Evolutionary conservation across 106 monocot species (phyloP).

Genomic region (Allium cepa): DNA sequence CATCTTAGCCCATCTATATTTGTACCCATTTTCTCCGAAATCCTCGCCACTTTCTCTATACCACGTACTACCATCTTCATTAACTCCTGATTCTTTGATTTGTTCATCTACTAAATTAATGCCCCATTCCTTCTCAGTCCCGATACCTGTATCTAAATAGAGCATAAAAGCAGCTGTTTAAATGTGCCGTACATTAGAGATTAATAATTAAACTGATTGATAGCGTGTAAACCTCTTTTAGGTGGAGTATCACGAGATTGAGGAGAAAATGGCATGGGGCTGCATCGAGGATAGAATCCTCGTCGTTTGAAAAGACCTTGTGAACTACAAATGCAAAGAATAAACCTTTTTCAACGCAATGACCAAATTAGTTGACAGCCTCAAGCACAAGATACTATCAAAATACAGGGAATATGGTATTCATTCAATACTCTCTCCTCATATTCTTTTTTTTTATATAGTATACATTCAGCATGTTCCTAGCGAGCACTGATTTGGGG

Average conservation of each 20-base stretch:
- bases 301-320: conserved; percentile 47
- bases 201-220: neutral
- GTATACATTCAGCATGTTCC: neutral
- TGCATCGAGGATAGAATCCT: conserved; percentile 68
- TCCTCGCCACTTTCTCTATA: conserved; percentile 92
- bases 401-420: too few species aligned
- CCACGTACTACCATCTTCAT: conserved; percentile 99
- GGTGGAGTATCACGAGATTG: conserved; percentile 93
- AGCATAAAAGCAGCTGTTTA: conserved; percentile 25
- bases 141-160: conserved; percentile 97
- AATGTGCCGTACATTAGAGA: too few species aligned
- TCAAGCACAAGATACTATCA: neutral
- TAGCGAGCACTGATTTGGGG: too few species aligned
- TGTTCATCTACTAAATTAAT: conserved; percentile 83
- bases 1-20: conserved; percentile 86
- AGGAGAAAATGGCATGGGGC: conserved; percentile 49
- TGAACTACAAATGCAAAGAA: conserved; percentile 27
- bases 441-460: neutral
- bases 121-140: conserved; percentile 99
- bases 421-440: neutral
- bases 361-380: too few species aligned
- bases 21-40: conserved; percentile 77
- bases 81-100: conserved; percentile 70
- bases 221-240: conserved; percentile 63
- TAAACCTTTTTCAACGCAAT: neutral